Conservation (phyloP, 2,329 filamentous ascomycete genomes). For the Xylariaceae sp. region DNA sequence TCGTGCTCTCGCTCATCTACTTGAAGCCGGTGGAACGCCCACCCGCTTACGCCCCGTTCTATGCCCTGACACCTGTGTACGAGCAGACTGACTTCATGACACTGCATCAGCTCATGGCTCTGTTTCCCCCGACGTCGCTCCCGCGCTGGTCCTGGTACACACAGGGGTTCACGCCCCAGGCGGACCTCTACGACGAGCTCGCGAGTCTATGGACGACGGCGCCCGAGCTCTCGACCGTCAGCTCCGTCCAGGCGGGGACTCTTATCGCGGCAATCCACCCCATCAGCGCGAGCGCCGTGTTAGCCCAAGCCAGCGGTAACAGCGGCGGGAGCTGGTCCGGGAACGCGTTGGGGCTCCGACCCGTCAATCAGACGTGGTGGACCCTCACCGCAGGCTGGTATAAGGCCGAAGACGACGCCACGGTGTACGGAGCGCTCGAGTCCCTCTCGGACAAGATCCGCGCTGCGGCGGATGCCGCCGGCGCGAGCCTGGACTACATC, state of each 20-base stretch:
- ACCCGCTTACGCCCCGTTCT: slow-evolving; percentile 7
- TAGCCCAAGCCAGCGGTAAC: background rate
- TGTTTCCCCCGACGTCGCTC: background rate
- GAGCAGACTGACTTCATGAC: slow-evolving; percentile 7
- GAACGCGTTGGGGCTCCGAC: slow-evolving; percentile 9
- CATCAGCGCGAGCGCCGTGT: background rate
- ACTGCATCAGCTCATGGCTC: slow-evolving; percentile 6
- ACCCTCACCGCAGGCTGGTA: slow-evolving; percentile 5
- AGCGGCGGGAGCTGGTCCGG: slow-evolving; percentile 2
- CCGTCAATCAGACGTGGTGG: slow-evolving; percentile 12
- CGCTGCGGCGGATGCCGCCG: background rate
- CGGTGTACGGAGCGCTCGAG: slow-evolving; percentile 1
- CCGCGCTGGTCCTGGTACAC: slow-evolving; percentile 9
- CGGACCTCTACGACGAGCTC: slow-evolving; percentile 1
- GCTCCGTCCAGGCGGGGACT: background rate
- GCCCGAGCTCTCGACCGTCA: slow-evolving; percentile 4
- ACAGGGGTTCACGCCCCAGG: slow-evolving; percentile 4
- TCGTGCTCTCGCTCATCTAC: slow-evolving; percentile 7
- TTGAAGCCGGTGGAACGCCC: slow-evolving; percentile 10
- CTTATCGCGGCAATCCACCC: slow-evolving; percentile 8
- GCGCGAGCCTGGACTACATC: slow-evolving; percentile 2
- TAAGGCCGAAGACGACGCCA: slow-evolving; percentile 7
- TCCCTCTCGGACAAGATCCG: slow-evolving; percentile 3
- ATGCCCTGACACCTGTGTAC: slow-evolving; percentile 1
- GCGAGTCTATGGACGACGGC: slow-evolving; percentile 2